Base-by-base conservation (phyloP, 371 early-diverging fungal genomes). In the Cokeromyces recurvatus region DNA sequence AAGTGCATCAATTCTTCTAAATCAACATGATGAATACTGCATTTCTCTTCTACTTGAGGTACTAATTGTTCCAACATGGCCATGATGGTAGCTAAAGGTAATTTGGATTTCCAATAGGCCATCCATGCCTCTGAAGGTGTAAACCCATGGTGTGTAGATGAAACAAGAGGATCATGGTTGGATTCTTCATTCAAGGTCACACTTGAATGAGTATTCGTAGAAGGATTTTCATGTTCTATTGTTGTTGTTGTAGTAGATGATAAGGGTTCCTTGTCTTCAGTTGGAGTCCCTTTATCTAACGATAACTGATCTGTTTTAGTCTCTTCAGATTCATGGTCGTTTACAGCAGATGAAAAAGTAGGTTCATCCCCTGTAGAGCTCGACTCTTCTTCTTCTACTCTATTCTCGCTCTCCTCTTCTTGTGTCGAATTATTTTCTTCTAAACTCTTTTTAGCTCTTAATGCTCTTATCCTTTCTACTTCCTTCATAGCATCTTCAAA, bases 71-170 rank as follows among this genome's bases (percentile, higher is more conserved):
- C 77, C 6, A 85, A 55, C 16, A 89, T 62, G 9, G 68, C 61
- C 12, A 85, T 53, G 6, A 89, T 51, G 5, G 82, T 74, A n/a
- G 62, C 63, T 7, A 92, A 62, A 6, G 86, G 87, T 21, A 92
- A 60, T 21, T 81, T 73, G 0, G 71, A 53, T 22, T 81, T 74
- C 89, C 89, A 90, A 32, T 68, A 44, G 12, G 38, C 38, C 16
- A 64, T 43, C 64, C 59, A 59, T 1, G 39, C 34, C 32, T 59
- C 50, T 3, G 38, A 46, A 7, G 59, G 54, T 10, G 38, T 60
- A 46, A 43, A 56, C 5, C 46, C 37, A 32, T 36, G 29, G 32
- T 29, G 43, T 10, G 32, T 19, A 27, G 6, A n/a, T n/a, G n/a
- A n/a, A n/a, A n/a, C n/a, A n/a, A n/a, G n/a, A n/a, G n/a, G n/a